Base-by-base conservation (phyloP, 2,329 filamentous ascomycete genomes). In the Cordyceps fumosorosea region DNA sequence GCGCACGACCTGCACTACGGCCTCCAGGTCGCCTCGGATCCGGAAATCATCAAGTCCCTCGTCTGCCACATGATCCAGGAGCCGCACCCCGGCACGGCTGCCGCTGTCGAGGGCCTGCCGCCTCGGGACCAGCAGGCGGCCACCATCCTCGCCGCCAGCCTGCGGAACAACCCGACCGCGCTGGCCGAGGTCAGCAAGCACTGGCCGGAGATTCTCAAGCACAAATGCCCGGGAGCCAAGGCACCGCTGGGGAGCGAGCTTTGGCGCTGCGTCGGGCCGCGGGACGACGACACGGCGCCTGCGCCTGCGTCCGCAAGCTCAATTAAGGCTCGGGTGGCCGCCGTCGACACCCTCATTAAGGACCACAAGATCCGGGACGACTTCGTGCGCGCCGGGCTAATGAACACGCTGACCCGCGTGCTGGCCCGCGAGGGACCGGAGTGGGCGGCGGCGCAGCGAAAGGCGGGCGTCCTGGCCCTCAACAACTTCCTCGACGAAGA, bases 1-100 rank as follows among this genome's bases (percentile, higher is more conserved):
- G 82, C 86, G 0, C 86, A 89, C 71, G 87, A 89, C 71, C 84
- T 89, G 65, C 89, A 88, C 75, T 89, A 88, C 71, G 87, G 87
- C 11, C 75, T 86, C 20, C 83, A 87, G 70, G 80, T 89, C 63
- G 78, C 81, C 24, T 81, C 85, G 69, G 81, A 87, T 65, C 68
- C 75, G 3, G 78, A 80, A 2, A 80, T 81, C 1, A 66, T 87
- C 58, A 78, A 78, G 65, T 73, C 78, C n/a, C 77, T 89, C 2
- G 74, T 88, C 63, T 86, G 84, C 68, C 74, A 86, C 44, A 80
- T 85, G 72, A 67, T 71, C 29, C 64, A 71, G 66, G 62, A 68
- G 63, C 42, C 72, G 62, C 44, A 64, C 2, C 37, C 57, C 11
- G 14, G 26, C 12, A 29, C 29, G 5, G 24, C 29, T n/a, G 11